A percentile compares a stretch with the other conserved stretches of the same genome.
phyloP scores from a whole-genome alignment of 805 yeast species.

The Vanderwaltozyma polyspora region DNA sequence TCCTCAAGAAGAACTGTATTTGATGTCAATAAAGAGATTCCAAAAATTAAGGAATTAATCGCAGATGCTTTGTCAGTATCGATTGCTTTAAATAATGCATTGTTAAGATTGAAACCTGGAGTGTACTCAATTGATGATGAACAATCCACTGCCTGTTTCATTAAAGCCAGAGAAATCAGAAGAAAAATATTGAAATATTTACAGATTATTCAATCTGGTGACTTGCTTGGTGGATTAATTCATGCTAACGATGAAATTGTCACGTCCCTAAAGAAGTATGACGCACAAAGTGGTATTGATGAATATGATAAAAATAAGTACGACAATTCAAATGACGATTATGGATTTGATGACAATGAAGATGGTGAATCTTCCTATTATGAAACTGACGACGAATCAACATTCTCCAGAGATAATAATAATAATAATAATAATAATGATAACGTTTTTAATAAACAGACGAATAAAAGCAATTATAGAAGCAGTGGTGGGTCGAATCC shows the following conservation, averaged over 20 bases:
- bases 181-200: constrained; percentile 70
- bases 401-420: not conserved
- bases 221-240: constrained; percentile 74
- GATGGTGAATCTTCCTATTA: constrained; percentile 11
- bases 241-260: constrained; percentile 89
- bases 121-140: constrained; percentile 54
- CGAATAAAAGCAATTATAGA: constrained; percentile 15
- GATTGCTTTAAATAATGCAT: constrained; percentile 53
- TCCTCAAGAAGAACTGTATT: constrained; percentile 14
- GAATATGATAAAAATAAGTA: constrained; percentile 35
- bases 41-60: constrained; percentile 54
- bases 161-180: constrained; percentile 63
- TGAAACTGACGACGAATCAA: constrained; percentile 5
- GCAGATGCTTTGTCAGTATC: constrained; percentile 71
- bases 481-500: constrained; percentile 25
- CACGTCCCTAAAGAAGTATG: constrained; percentile 56
- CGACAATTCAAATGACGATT: constrained; percentile 28
- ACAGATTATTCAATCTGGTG: constrained; percentile 77
- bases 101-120: constrained; percentile 35
- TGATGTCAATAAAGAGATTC: constrained; percentile 58
- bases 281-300: constrained; percentile 38
- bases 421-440: too few relatives aligned
- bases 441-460: constrained; percentile 5
- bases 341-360: constrained; percentile 10
- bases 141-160: constrained; percentile 53